Evolutionary conservation across 2,329 filamentous ascomycete species (phyloP).

Genomic region (Blastomyces silverae): DNA sequence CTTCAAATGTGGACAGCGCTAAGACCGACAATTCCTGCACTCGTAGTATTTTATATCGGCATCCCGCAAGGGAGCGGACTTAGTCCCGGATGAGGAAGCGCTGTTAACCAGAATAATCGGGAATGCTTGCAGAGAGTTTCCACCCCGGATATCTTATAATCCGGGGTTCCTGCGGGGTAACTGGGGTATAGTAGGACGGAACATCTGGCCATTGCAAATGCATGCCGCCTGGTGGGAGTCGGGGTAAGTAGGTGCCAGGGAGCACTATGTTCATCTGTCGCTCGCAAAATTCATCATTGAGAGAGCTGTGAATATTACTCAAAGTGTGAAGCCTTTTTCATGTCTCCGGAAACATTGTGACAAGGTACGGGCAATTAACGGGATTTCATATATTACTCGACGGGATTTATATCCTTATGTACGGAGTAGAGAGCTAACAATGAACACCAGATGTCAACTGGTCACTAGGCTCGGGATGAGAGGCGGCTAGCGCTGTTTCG

Average conservation of each 20-base stretch:
- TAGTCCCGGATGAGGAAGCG: neutral
- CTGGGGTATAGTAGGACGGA: neutral
- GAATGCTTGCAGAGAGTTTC: neutral
- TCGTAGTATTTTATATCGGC: neutral
- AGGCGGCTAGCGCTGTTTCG: no score
- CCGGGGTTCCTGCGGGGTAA: neutral
- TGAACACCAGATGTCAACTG: no score
- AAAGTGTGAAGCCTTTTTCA: neutral
- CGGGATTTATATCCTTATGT: no score
- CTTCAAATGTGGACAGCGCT: neutral
- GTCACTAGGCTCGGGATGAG: no score
- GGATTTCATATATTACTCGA: neutral
- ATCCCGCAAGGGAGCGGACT: neutral
- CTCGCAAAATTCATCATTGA: neutral
- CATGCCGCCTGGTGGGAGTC: neutral
- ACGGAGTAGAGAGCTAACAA: no score
- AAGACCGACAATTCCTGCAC: neutral
- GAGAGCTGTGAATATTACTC: neutral
- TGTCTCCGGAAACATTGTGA: no score
- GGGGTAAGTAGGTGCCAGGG: neutral
- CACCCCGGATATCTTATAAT: neutral
- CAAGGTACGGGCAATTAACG: conserved; percentile 8
- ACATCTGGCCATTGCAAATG: neutral
- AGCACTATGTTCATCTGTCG: neutral
- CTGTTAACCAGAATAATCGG: neutral